phyloP scores from a whole-genome alignment of 768 basidiomycete species.

The Trametes elegans region DNA sequence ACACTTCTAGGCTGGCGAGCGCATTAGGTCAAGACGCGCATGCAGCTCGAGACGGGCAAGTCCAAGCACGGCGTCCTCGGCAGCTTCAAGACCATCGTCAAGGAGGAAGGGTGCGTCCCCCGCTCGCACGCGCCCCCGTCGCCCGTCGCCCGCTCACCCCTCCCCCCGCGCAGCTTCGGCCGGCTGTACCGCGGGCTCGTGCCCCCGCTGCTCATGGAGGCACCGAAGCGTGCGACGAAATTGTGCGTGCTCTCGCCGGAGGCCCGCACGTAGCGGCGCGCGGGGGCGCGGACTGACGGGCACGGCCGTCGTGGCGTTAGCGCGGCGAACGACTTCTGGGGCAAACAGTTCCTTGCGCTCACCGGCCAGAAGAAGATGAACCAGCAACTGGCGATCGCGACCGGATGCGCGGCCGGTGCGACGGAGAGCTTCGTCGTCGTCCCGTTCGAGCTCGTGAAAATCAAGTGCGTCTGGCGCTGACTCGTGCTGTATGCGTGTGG shows the following conservation, averaged over 20 bases:
- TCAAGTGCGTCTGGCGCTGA: slow-evolving; percentile 48
- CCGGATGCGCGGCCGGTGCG: slow-evolving; percentile 92
- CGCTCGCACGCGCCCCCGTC: neutral
- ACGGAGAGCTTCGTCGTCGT: slow-evolving; percentile 95
- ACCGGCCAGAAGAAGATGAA: slow-evolving; percentile 84
- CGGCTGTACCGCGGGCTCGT: slow-evolving; percentile 93
- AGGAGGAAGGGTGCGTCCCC: slow-evolving; percentile 78
- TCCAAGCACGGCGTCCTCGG: slow-evolving; percentile 73
- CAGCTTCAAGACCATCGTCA: slow-evolving; percentile 79
- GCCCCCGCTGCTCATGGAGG: slow-evolving; percentile 94
- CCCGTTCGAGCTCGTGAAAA: slow-evolving; percentile 94
- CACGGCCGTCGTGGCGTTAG: slow-evolving; percentile 40
- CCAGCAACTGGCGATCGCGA: slow-evolving; percentile 80
- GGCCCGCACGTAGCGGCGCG: neutral
- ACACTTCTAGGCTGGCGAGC: slow-evolving; percentile 12
- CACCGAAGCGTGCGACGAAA: slow-evolving; percentile 98
- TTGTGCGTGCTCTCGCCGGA: slow-evolving; percentile 49
- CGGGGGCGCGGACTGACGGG: neutral
- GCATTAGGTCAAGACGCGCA: slow-evolving; percentile 90
- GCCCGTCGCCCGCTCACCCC: neutral
- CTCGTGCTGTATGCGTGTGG: neutral
- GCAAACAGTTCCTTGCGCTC: slow-evolving; percentile 63
- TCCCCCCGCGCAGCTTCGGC: slow-evolving; percentile 50
- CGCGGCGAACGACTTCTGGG: slow-evolving; percentile 95
- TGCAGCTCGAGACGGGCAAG: slow-evolving; percentile 93